Base-by-base conservation (phyloP, 192 early-diverging fungal species). In the Phycomyces nitens region DNA sequence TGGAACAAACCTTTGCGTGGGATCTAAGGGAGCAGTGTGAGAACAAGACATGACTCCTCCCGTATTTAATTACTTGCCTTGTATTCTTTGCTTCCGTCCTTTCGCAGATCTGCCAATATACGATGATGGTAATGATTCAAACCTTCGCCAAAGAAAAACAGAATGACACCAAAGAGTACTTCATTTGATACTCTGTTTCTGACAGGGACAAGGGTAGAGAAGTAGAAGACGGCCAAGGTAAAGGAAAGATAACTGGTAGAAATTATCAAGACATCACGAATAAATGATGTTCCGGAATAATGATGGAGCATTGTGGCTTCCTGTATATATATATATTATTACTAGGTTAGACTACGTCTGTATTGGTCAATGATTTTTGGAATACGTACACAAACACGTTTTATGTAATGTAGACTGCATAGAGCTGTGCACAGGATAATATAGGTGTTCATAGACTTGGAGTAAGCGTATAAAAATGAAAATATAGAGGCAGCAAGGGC, bases 311-410 rank as follows among this genome's bases (percentile, higher is more conserved):
- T 63, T n/a, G 39, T 29, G 6, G 67, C 71, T 53, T 72, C 71
- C 71, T 72, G 20, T 22, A 51, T n/a, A 27, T 18, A n/a, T 0
- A 60, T 16, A 39, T 16, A 38, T 50, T 9, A 51, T n/a, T 14
- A 47, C n/a, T 47, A n/a, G 12, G 44, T 47, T n/a, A 6, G 11
- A 2, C 12, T 47, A 3, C 43, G 16, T 5, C 20, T 24, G 11
- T 11, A 9, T 54, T 34, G 1, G 43, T 7, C 1, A 40, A 11
- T 16, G 14, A 34, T 15, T 16, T 50, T n/a, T n/a, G n/a, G 39
- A 22, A 43, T 54, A 21, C 53, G 7, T 72, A 72, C 71, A 62
- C 58, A 62, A 8, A 67, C 14, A 21, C 71, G 54, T 38, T 72
- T 72, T 12, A 21, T 14, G 22, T 59, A 72, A 54, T 72, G 71